phyloP scores from a whole-genome alignment of 352 stramenopile genomes.

The Aphanomyces cochlioides region DNA sequence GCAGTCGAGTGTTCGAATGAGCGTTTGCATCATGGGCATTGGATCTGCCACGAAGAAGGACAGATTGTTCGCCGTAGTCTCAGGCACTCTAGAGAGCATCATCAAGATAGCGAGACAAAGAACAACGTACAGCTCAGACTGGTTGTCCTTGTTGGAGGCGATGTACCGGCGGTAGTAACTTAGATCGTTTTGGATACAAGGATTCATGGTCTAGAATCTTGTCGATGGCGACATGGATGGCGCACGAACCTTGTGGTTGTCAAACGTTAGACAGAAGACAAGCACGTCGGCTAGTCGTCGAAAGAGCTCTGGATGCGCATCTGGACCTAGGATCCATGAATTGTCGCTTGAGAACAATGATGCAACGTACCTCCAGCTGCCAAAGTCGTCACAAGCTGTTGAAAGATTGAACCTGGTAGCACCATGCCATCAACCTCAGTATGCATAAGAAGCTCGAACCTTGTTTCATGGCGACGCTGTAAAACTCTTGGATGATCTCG shows the following conservation, averaged over 20 bases:
- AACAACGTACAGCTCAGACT: constrained; percentile 44
- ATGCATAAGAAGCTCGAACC: constrained; percentile 31
- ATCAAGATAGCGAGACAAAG: not conserved
- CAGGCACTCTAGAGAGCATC: constrained; percentile 27
- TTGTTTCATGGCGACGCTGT: constrained; percentile 44
- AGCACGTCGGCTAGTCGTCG: constrained; percentile 42
- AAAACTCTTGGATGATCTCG: constrained; percentile 38
- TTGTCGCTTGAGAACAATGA: constrained; percentile 40
- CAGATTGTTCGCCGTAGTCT: constrained; percentile 47
- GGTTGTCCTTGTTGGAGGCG: constrained; percentile 43
- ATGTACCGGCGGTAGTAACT: constrained; percentile 55
- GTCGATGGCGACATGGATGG: not conserved
- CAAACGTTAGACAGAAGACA: constrained; percentile 53
- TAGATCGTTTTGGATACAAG: constrained; percentile 60
- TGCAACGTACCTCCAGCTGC: constrained; percentile 25
- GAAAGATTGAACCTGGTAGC: too few species aligned
- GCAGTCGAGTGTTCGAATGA: constrained; percentile 36
- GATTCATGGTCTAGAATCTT: constrained; percentile 36
- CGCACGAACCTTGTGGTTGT: constrained; percentile 42
- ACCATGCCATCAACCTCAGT: too few species aligned
- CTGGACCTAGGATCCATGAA: constrained; percentile 39
- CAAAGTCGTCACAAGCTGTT: constrained; percentile 3
- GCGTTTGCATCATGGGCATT: constrained; percentile 53
- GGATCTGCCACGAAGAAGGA: constrained; percentile 65
- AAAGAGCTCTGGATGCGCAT: constrained; percentile 33